Conservation (phyloP, 495 filamentous ascomycete species). For the Hypoxylon fragiforme region DNA sequence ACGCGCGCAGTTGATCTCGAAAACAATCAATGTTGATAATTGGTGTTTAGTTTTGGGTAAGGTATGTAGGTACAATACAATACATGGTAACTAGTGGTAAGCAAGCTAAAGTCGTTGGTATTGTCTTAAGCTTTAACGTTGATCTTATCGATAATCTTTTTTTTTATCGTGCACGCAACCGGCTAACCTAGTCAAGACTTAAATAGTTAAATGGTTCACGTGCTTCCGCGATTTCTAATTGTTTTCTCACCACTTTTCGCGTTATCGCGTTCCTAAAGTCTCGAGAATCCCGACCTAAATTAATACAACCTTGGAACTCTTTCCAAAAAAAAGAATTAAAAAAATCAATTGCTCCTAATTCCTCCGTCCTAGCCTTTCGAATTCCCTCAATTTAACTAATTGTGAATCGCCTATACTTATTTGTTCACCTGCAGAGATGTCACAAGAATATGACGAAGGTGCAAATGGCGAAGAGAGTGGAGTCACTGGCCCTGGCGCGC, state of each 20-base stretch:
- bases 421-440: slow-evolving; percentile 25
- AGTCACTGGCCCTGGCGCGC: slow-evolving; percentile 81
- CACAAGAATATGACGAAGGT: slow-evolving; percentile 49
- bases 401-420: too few relatives aligned
- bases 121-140: slow-evolving; percentile 5
- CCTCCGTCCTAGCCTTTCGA: too few relatives aligned
- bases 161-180: too few relatives aligned
- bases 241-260: slow-evolving; percentile 35
- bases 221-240: slow-evolving; percentile 38
- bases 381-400: too few relatives aligned
- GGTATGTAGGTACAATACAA: neutral
- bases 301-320: too few relatives aligned
- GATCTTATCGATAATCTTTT: slow-evolving; percentile 29
- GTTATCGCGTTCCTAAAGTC: slow-evolving; percentile 31
- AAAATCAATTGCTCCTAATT: too few relatives aligned
- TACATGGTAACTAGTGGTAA: too few relatives aligned
- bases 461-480: slow-evolving; percentile 50
- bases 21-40: slow-evolving; percentile 22
- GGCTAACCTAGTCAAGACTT: too few relatives aligned
- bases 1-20: slow-evolving; percentile 17
- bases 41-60: neutral
- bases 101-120: too few relatives aligned
- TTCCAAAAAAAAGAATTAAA: too few relatives aligned
- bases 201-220: slow-evolving; percentile 29
- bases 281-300: neutral